Base-by-base conservation (phyloP, 768 basidiomycete species). In the Rhizopogon sp. region DNA sequence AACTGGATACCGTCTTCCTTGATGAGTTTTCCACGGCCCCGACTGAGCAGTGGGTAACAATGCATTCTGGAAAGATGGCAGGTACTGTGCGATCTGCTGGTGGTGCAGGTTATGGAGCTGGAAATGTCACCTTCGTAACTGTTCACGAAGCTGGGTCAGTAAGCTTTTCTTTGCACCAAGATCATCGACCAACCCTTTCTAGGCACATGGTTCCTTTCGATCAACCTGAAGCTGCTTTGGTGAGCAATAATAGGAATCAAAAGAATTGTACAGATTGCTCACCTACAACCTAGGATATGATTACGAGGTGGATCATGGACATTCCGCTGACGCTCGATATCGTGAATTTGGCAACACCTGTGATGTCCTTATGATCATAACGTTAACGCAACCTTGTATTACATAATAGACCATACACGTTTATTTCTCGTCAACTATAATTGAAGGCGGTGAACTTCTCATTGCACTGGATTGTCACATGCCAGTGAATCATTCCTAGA, bases 191-290 rank as follows among this genome's bases (percentile, higher is more conserved):
- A 29, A n/a, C 44, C 53, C 43, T 58, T 57, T 56, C 6, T 62
- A 90, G 90, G 39, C 90, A 93, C 66, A 89, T 93, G 92, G 91
- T 91, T 6, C 93, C 93, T 5, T 86, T 79, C 64, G 92, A 98
- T 70, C 92, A 95, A 65, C 88, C 93, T 1, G 88, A 90, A 63
- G 93, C 85, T 40, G 83, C 93, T 43, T 73, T 93, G 66, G 92
- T 87, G 63, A 47, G 84, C 65, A n/a, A 5, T 22, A n/a, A 5
- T 22, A 13, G 9, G 2, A 6, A 22, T 7, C 25, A 29, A 43
- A 8, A 37, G 31, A 55, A 41, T 37, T 35, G 20, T 39, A 46
- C 10, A 28, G 2, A 3, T 43, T 28, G 35, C 35, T 41, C 40
- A 20, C 53, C 54, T 37, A 50, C 55, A 16, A 43, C 41, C 46